Evolutionary conservation across 2,329 filamentous ascomycete genomes (phyloP), one percentile per base, ranked within the genome.

Genomic region (Cadophora luteo-olivacea): DNA sequence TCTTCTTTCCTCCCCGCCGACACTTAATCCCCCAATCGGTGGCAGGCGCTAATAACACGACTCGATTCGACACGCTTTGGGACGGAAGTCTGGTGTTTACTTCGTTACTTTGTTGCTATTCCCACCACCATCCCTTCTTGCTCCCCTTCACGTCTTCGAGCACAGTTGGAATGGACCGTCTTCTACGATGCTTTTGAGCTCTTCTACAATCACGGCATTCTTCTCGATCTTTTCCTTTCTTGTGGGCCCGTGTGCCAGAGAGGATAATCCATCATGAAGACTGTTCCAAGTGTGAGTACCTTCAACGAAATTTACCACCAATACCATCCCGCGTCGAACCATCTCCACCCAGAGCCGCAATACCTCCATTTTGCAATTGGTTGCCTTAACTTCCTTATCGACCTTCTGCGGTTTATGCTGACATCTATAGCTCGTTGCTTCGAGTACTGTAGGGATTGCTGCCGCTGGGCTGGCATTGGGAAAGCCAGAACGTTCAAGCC

Each of bases 361-460:
- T 58, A n/a, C 38, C 12, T 22, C 32, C 19, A 24, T 22, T 57
- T 7, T 38, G 25, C 38, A 25, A 61, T 45, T 61, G 38, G 22
- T 52, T 48, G 6, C 54, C n/a, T 12, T n/a, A 38, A 14, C 61
- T 25, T 33, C n/a, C 22, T 25, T n/a, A 22, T 33, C 19, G 33
- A 24, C 12, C 54, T 48, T 22, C 49, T 63, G 64, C 69, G 32
- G 49, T 66, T 54, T 67, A 45, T 61, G 38, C 68, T 75, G 61
- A 73, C 36, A 60, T 67, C 66, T 63, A 67, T 68, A 79, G 78
- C 77, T 79, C 67, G 74, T 79, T 72, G 78, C 77, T 36, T 76
- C 77, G 63, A 79, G 77, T 72, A 79, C 77, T 33, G 77, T 79
- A 55, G 78, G 77, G 48, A 72, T 78, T 67, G 78, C 77, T 65